Base-by-base conservation (phyloP, 331 rosid genomes). In the Pyrus hybrid region DNA sequence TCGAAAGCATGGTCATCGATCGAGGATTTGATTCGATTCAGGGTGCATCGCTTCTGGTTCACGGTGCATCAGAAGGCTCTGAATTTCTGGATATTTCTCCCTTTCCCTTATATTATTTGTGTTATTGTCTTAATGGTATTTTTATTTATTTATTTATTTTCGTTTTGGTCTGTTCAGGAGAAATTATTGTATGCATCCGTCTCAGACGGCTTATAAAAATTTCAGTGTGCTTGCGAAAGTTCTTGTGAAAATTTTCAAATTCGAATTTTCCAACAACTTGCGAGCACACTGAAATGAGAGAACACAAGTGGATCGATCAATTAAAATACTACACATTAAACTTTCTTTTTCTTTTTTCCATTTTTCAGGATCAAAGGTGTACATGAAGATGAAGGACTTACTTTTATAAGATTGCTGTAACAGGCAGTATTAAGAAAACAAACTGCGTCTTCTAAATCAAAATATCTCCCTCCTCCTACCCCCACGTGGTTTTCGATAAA, bases 401-500 rank as follows among this genome's bases (percentile, higher is more conserved):
- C 4, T 5, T 67, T 47, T 79, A 66, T 60, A 70, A 73, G 49
- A 64, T 56, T 43, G 70, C 65, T 67, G 80, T 80, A 63, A 63
- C 41, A 63, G 13, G 20, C 2, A 53, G 51, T 41, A 13, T 35
- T 13, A 71, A 51, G 54, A 71, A 33, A 80, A 84, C 74, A 79
- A 67, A 77, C 75, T 67, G 79, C 51, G 68, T 66, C 69, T 76
- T 83, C 73, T 73, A 75, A 75, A 73, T 75, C 13, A 67, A 66
- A 77, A 71, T 71, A 63, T 63, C 81, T 76, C 78, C 83, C 82
- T 80, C 80, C 72, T 14, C n/a, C 9, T 30, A 8, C 33, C 41
- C 88, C 95, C 95, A 74, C 91, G 76, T 87, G 97, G 95, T 84
- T 85, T 85, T 85, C 84, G 71, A 86, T 80, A 58, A 69, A 81